Evolutionary conservation across 345 rosid genomes (phyloP).

Genomic region (Aurinia saxatilis): DNA sequence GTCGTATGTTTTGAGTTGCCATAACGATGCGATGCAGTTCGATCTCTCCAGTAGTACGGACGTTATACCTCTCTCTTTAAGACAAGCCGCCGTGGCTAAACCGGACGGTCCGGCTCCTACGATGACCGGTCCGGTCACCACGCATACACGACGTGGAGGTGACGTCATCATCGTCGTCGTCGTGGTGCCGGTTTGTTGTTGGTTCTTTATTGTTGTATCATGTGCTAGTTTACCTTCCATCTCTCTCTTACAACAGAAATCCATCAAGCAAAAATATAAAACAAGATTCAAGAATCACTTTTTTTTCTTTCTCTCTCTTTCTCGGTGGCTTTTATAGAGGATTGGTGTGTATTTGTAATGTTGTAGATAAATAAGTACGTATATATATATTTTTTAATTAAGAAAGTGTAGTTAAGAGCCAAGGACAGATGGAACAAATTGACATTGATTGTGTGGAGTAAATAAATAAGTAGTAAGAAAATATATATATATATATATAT

Average conservation of each 20-base stretch:
- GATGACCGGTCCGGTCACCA: slow-evolving; percentile 49
- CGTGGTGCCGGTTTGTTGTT: neutral
- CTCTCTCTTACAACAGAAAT: slow-evolving; percentile 44
- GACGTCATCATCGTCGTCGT: slow-evolving; percentile 24
- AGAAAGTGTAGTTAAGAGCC: slow-evolving; percentile 18
- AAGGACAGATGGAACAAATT: slow-evolving; percentile 10
- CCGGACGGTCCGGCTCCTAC: slow-evolving; percentile 89
- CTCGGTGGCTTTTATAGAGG: neutral
- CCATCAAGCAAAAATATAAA: slow-evolving; percentile 36
- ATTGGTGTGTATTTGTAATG: slow-evolving; percentile 5
- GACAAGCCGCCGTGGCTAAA: slow-evolving; percentile 68
- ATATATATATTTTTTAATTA: neutral
- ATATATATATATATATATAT: too few species aligned
- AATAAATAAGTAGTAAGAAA: too few species aligned
- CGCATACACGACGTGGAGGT: slow-evolving; percentile 14
- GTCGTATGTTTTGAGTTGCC: slow-evolving; percentile 75
- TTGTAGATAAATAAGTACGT: neutral
- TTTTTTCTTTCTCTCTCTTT: neutral
- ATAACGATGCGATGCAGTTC: slow-evolving; percentile 67
- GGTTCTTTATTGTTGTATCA: slow-evolving; percentile 50
- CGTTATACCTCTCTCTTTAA: slow-evolving; percentile 37
- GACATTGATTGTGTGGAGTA: slow-evolving; percentile 17
- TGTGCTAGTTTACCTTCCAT: slow-evolving; percentile 71
- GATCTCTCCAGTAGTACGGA: slow-evolving; percentile 60
- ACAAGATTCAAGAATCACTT: slow-evolving; percentile 6